These are phyloP conservation scores for Neltuma alba DNA, from an alignment of 306 rosid species.

Conservation along the genomic window DNA sequence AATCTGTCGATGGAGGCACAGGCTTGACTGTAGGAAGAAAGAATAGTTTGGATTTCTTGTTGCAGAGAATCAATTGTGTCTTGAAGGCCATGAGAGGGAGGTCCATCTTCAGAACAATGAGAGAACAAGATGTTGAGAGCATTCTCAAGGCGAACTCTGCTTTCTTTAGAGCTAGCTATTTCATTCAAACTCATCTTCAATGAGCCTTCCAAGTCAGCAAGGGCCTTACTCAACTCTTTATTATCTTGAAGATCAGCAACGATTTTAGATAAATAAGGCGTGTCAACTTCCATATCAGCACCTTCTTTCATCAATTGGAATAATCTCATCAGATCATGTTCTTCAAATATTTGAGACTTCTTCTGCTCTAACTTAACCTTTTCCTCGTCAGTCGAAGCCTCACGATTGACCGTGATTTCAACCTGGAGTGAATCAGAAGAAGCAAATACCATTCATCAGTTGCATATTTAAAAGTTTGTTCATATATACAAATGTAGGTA, in stretches of 20 bases:
- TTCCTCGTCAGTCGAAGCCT: not conserved
- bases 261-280: not conserved
- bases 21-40: not conserved
- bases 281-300: not conserved
- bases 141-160: not conserved
- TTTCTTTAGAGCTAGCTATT: not conserved
- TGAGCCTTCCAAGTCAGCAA: not conserved
- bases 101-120: not conserved
- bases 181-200: not conserved
- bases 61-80: not conserved
- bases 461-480: too few species aligned
- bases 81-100: not conserved
- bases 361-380: not conserved
- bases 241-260: not conserved
- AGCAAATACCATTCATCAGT: too few species aligned
- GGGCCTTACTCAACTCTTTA: not conserved
- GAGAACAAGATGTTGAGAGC: not conserved
- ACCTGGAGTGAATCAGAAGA: too few species aligned
- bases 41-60: not conserved
- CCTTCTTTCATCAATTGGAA: not conserved
- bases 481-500: too few species aligned
- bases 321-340: conserved; percentile 3
- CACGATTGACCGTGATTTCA: not conserved
- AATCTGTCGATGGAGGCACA: not conserved
- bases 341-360: not conserved